Evolutionary conservation across 148 eudicot species (phyloP).

Genomic region (Talinum fruticosum): DNA sequence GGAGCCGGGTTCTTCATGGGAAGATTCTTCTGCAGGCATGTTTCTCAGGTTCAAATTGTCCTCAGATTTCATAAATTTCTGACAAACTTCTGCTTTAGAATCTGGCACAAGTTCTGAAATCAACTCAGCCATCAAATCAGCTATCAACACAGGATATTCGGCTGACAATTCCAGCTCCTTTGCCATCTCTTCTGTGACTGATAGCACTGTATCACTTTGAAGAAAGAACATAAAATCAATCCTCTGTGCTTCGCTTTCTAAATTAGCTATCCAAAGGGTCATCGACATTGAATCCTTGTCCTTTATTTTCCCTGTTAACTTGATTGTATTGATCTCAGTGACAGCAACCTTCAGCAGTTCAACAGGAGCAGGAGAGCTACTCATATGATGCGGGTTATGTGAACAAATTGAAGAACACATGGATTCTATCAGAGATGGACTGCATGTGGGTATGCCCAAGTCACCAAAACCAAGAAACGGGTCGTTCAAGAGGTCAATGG

Average conservation of each 20-base stretch:
- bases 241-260: neutral
- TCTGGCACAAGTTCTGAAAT: neutral
- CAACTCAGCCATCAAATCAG: neutral
- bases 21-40: neutral
- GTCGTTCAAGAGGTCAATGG: conserved; percentile 10
- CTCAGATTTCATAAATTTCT: neutral
- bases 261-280: conserved; percentile 8
- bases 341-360: neutral
- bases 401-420: neutral
- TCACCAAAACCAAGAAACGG: conserved; percentile 5
- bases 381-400: neutral
- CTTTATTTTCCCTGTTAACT: neutral
- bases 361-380: neutral
- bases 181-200: conserved; percentile 13
- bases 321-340: conserved; percentile 1
- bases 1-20: neutral
- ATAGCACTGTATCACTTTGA: conserved; percentile 1
- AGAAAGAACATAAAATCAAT: conserved; percentile 1
- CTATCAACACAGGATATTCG: neutral
- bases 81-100: neutral
- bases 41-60: neutral
- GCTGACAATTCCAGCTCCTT: neutral
- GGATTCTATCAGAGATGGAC: neutral
- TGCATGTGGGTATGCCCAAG: neutral
- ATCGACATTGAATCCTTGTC: conserved; percentile 9